A percentile compares a stretch with the other conserved stretches of the same genome.
These are phyloP conservation scores for Viola pubescens DNA, from an alignment of 441 rosid species.

Conservation along the genomic window DNA sequence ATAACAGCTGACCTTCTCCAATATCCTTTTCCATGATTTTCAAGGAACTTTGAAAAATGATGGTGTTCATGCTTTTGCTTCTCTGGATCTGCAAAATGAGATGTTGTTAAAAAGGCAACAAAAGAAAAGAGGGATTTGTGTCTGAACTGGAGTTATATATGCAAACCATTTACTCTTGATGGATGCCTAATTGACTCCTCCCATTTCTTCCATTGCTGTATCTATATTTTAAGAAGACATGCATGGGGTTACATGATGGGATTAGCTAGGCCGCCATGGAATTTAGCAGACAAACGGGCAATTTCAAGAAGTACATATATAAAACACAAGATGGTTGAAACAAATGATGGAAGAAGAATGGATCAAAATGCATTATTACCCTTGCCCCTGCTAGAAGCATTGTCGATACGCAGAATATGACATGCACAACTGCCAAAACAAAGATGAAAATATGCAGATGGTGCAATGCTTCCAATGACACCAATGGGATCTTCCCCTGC, in stretches of 20 bases:
- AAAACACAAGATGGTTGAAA: background rate
- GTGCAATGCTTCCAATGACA: slow-evolving; percentile 74
- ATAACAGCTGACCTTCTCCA: slow-evolving; percentile 57
- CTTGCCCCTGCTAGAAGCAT: slow-evolving; percentile 74
- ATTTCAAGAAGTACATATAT: background rate
- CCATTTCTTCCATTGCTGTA: slow-evolving; percentile 76
- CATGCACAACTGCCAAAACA: slow-evolving; percentile 75
- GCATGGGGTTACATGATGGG: too few relatives aligned
- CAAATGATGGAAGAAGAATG: background rate
- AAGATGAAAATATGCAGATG: slow-evolving; percentile 87
- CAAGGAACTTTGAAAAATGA: slow-evolving; percentile 23
- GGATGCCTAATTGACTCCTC: slow-evolving; percentile 26
- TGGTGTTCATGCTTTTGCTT: slow-evolving; percentile 13
- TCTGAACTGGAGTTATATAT: background rate
- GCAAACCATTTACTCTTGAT: slow-evolving; percentile 25
- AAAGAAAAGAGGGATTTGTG: background rate
- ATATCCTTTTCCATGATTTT: slow-evolving; percentile 41
- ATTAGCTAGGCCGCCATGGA: background rate
- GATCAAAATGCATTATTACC: slow-evolving; percentile 27
- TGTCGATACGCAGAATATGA: slow-evolving; percentile 64
- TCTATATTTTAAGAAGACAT: slow-evolving; percentile 25
- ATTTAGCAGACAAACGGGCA: background rate
- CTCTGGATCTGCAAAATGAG: slow-evolving; percentile 18
- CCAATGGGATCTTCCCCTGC: slow-evolving; percentile 62
- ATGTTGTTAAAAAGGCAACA: background rate